These are phyloP conservation scores for Pulveroboletus ravenelii DNA, from an alignment of 768 basidiomycete genomes.

Conservation along the genomic window DNA sequence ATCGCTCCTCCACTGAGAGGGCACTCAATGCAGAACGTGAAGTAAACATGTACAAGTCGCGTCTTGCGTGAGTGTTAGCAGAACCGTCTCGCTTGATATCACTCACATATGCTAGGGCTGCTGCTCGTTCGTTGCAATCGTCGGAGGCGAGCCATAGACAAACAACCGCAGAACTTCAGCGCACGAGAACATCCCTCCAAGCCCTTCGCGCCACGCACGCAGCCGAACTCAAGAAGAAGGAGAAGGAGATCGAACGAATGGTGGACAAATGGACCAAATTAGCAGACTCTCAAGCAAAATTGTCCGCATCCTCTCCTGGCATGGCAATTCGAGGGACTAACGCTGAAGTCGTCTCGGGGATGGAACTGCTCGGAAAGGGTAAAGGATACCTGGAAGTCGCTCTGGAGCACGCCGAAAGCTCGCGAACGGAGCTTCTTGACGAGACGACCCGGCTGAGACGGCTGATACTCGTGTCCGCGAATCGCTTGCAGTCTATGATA, in stretches of 20 bases:
- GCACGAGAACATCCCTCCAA: constrained; percentile 64
- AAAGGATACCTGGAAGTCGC: constrained; percentile 59
- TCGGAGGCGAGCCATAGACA: constrained; percentile 68
- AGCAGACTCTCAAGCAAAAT: constrained; percentile 61
- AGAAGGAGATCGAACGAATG: constrained; percentile 74
- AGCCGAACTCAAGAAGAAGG: constrained; percentile 73
- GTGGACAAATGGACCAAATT: constrained; percentile 72
- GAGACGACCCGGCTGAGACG: constrained; percentile 63
- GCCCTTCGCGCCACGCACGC: constrained; percentile 64
- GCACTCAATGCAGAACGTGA: constrained; percentile 77
- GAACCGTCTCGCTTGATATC: neutral
- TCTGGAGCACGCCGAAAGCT: constrained; percentile 68
- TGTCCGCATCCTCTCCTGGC: constrained; percentile 46
- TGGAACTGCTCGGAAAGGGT: constrained; percentile 44
- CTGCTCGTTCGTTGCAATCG: constrained; percentile 49
- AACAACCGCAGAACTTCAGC: constrained; percentile 64
- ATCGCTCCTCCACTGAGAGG: constrained; percentile 52
- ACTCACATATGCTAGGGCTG: constrained; percentile 37
- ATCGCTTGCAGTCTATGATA: constrained; percentile 56
- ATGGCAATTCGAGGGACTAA: constrained; percentile 49
- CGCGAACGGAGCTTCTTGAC: constrained; percentile 53
- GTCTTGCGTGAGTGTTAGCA: constrained; percentile 53
- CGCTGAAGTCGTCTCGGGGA: constrained; percentile 41
- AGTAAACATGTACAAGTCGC: constrained; percentile 65
- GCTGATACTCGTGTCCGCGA: constrained; percentile 56